These are phyloP conservation scores for Rachicladosporium sp. DNA, from an alignment of 2,329 filamentous ascomycete genomes.

Conservation along the genomic window DNA sequence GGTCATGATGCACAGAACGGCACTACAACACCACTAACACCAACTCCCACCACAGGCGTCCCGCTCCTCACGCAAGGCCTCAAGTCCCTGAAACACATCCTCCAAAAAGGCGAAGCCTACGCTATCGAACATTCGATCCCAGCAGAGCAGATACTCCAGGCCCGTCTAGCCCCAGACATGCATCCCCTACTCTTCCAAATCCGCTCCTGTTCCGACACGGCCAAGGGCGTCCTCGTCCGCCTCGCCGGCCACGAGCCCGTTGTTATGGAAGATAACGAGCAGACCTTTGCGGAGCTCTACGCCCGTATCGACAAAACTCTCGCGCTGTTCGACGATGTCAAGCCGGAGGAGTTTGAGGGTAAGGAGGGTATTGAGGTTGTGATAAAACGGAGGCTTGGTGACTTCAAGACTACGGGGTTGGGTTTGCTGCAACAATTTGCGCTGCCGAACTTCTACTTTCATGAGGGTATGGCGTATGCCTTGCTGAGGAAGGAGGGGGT, in stretches of 20 bases:
- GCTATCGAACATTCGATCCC: slow-evolving; percentile 26
- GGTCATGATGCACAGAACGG: too few species aligned
- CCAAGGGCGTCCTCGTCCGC: slow-evolving; percentile 29
- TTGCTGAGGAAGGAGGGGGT: slow-evolving; percentile 52
- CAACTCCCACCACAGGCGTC: slow-evolving; percentile 15
- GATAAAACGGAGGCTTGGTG: slow-evolving; percentile 18
- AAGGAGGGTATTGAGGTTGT: slow-evolving; percentile 30
- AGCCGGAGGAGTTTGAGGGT: slow-evolving; percentile 31
- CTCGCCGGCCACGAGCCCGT: slow-evolving; percentile 25
- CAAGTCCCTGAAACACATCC: slow-evolving; percentile 29
- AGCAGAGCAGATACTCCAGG: slow-evolving; percentile 26
- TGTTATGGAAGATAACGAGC: slow-evolving; percentile 31
- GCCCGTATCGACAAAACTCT: slow-evolving; percentile 37
- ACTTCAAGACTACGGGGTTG: slow-evolving; percentile 30
- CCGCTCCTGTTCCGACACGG: slow-evolving; percentile 30
- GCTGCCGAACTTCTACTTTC: slow-evolving; percentile 54
- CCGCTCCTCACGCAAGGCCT: slow-evolving; percentile 32
- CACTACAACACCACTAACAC: not conserved
- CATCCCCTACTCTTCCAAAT: slow-evolving; percentile 38
- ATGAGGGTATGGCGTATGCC: slow-evolving; percentile 46
- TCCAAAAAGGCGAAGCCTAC: slow-evolving; percentile 33
- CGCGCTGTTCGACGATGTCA: slow-evolving; percentile 30
- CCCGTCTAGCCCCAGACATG: slow-evolving; percentile 40
- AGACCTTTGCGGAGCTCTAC: slow-evolving; percentile 38
- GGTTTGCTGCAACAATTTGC: slow-evolving; percentile 38